Evolutionary conservation across 352 stramenopile genomes (phyloP).

Genomic region (Globisporangium sylvaticum): DNA sequence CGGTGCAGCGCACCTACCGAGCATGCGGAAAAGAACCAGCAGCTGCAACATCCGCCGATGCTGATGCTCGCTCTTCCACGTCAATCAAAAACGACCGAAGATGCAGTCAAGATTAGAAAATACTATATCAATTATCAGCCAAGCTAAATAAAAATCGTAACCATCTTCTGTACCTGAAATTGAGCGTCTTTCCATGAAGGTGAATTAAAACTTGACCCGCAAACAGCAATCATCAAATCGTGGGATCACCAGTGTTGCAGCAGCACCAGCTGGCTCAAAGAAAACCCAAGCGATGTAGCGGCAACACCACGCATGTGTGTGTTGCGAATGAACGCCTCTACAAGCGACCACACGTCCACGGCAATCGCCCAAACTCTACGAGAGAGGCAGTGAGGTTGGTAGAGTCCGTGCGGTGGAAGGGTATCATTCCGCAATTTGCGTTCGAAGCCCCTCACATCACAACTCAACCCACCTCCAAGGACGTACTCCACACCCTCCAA

Average conservation of each 20-base stretch:
- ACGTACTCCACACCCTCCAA: neutral
- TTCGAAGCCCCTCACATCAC: neutral
- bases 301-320: neutral
- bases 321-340: conserved; percentile 1
- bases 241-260: neutral
- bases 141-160: neutral
- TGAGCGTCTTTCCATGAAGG: neutral
- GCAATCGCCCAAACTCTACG: neutral
- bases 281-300: neutral
- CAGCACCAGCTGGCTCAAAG: conserved; percentile 9
- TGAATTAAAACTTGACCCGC: neutral
- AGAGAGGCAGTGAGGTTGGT: neutral
- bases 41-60: no score
- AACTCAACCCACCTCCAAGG: neutral
- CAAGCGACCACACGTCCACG: neutral
- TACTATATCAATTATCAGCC: neutral
- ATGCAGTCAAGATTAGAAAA: neutral
- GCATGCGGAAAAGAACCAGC: conserved; percentile 1
- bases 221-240: neutral
- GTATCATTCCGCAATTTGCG: conserved; percentile 9
- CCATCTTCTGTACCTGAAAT: neutral
- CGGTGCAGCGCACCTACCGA: neutral
- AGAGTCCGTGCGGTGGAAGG: neutral
- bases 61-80: neutral
- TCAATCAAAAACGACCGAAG: neutral